Evolutionary conservation across 805 yeast genomes (phyloP).

Genomic region (Saccharomyces cerevisiae): DNA sequence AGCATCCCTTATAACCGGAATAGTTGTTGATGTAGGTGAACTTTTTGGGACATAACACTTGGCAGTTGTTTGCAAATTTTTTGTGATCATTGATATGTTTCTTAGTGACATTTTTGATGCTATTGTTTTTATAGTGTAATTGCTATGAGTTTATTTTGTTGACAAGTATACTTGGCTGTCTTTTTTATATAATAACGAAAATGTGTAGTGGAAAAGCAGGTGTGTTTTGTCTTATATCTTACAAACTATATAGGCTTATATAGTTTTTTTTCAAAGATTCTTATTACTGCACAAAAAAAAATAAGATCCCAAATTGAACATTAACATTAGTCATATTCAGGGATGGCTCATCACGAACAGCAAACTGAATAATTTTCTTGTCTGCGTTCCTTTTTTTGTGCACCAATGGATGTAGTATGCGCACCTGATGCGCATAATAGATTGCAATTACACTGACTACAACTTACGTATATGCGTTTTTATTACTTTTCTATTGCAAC

Average conservation of each 20-base stretch:
- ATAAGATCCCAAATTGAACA: not conserved
- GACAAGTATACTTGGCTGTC: not conserved
- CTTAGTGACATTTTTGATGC: not conserved
- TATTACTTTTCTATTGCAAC: not conserved
- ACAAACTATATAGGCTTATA: not conserved
- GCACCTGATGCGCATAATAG: not conserved
- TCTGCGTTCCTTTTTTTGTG: not conserved
- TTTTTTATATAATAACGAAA: not conserved
- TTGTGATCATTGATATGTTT: not conserved
- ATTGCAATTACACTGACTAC: not conserved
- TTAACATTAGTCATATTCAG: not conserved
- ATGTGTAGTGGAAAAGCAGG: not conserved
- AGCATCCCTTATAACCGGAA: not conserved
- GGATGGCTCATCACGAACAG: not conserved
- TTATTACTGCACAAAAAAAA: not conserved
- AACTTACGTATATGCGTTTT: not conserved
- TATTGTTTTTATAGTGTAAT: not conserved
- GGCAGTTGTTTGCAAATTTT: not conserved
- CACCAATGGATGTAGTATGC: not conserved
- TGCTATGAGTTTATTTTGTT: not conserved
- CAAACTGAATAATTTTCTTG: not conserved
- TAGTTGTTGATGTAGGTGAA: not conserved
- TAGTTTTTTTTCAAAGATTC: not conserved
- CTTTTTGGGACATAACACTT: not conserved
- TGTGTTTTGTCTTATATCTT: not conserved